phyloP scores from a whole-genome alignment of 352 stramenopile species.

The Phytophthora colocasiae region DNA sequence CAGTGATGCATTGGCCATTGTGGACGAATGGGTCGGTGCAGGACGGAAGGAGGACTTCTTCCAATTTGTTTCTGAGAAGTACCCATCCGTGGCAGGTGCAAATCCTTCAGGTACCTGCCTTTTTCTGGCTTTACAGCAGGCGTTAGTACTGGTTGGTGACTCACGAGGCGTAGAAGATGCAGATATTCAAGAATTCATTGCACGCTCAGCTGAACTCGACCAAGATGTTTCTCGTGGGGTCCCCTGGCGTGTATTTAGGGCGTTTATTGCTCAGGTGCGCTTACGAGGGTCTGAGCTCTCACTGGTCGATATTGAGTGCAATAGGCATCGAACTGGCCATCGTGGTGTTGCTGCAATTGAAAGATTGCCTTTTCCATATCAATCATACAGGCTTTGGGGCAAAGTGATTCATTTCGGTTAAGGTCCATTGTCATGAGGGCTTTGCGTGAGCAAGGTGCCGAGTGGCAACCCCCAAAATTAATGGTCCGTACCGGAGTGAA shows the following conservation, averaged over 20 bases:
- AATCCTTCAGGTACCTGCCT: constrained; percentile 4
- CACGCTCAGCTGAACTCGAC: not conserved
- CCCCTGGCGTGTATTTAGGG: not conserved
- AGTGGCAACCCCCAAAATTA: no score
- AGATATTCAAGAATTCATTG: not conserved
- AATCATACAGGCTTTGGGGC: no score
- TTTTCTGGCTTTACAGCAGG: constrained; percentile 1
- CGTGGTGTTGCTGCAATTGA: constrained; percentile 7
- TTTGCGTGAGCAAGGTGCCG: no score
- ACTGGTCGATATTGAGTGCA: constrained; percentile 4
- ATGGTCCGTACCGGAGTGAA: no score
- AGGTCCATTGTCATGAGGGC: no score
- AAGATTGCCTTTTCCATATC: not conserved
- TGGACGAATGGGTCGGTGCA: not conserved
- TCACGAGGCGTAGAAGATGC: not conserved
- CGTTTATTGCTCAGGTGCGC: constrained; percentile 1
- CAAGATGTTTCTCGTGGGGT: constrained; percentile 12
- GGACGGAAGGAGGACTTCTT: not conserved
- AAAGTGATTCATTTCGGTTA: no score
- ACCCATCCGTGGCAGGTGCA: not conserved
- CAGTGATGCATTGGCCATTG: not conserved
- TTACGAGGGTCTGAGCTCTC: constrained; percentile 1
- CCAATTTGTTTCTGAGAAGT: not conserved
- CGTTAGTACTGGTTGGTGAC: not conserved
- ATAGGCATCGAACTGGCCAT: constrained; percentile 9